phyloP scores from a whole-genome alignment of 75 land plant species.

The Pinus taeda region DNA sequence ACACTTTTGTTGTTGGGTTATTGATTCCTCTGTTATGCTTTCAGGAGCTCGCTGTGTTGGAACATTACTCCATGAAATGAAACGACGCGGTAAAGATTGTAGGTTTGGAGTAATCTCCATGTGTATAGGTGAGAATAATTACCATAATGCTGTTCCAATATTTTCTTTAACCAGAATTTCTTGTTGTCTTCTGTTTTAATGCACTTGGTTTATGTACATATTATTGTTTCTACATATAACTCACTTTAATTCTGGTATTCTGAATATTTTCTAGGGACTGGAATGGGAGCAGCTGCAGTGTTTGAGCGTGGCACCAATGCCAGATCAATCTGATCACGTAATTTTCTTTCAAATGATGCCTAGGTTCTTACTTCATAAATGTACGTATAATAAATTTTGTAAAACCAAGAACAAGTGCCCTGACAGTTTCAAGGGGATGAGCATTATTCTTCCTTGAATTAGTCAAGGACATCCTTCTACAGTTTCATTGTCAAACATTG shows the following conservation, averaged over 20 bases:
- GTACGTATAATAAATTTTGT: not conserved
- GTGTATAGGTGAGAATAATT: constrained; percentile 32
- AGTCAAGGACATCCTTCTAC: not conserved
- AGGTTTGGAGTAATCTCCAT: constrained; percentile 43
- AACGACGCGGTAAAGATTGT: constrained; percentile 42
- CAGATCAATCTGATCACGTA: constrained; percentile 27
- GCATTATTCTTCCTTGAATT: not conserved
- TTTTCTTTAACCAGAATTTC: not conserved
- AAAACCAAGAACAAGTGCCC: not conserved
- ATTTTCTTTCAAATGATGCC: constrained; percentile 65
- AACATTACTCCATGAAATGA: constrained; percentile 43
- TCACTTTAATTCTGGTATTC: not conserved
- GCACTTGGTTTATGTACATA: not conserved
- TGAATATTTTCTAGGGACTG: constrained; percentile 47
- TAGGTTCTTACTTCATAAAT: not conserved
- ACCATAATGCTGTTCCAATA: not conserved
- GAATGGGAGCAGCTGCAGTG: constrained; percentile 97
- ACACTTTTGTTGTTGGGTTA: not conserved
- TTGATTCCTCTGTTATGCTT: not conserved
- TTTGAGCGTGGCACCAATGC: constrained; percentile 85
- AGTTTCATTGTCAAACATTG: not conserved
- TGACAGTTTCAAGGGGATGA: not conserved
- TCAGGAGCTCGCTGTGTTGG: constrained; percentile 44
- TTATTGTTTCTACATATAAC: not conserved
- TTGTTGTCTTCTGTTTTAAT: not conserved